Conservation (phyloP, 208 protist genomes). For the Blastocrithidia nonstop region DNA sequence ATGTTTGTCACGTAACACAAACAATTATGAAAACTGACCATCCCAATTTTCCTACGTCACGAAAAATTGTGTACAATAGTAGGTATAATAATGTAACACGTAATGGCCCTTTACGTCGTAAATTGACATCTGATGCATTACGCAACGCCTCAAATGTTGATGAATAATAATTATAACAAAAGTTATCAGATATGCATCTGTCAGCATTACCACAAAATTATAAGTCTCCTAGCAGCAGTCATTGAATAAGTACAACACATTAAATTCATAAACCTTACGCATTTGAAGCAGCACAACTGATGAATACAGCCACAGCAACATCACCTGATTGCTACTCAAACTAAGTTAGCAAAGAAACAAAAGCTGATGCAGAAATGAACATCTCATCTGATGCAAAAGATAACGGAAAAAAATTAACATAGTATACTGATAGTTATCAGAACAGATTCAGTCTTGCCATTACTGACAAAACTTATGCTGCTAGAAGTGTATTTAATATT, state of each 20-base stretch:
- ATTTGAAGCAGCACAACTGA: slow-evolving; percentile 21
- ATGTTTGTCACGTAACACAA: slow-evolving; percentile 48
- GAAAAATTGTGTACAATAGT: slow-evolving; percentile 63
- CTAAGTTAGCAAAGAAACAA: slow-evolving; percentile 34
- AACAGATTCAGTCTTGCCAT: slow-evolving; percentile 40
- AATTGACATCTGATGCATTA: slow-evolving; percentile 29
- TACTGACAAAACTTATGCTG: slow-evolving; percentile 38
- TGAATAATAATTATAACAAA: slow-evolving; percentile 18
- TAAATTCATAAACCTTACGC: slow-evolving; percentile 64
- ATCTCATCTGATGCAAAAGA: too few species aligned
- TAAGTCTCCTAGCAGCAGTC: slow-evolving; percentile 39
- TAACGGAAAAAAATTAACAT: slow-evolving; percentile 35
- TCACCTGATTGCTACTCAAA: slow-evolving; percentile 51
- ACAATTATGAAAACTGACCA: slow-evolving; percentile 11
- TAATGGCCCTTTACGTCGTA: slow-evolving; percentile 50
- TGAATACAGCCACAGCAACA: slow-evolving; percentile 44
- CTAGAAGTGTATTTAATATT: slow-evolving; percentile 61
- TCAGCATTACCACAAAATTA: slow-evolving; percentile 47
- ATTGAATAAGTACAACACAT: slow-evolving; percentile 79
- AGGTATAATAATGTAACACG: slow-evolving; percentile 79
- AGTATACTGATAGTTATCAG: slow-evolving; percentile 52
- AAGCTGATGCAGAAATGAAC: slow-evolving; percentile 32
- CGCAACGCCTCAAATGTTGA: slow-evolving; percentile 37
- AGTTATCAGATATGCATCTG: slow-evolving; percentile 20
- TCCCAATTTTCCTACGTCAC: too few species aligned